Evolutionary conservation across 2,329 filamentous ascomycete genomes (phyloP), one percentile per base, ranked within the genome.

Genomic region (Metarhizium humberi): DNA sequence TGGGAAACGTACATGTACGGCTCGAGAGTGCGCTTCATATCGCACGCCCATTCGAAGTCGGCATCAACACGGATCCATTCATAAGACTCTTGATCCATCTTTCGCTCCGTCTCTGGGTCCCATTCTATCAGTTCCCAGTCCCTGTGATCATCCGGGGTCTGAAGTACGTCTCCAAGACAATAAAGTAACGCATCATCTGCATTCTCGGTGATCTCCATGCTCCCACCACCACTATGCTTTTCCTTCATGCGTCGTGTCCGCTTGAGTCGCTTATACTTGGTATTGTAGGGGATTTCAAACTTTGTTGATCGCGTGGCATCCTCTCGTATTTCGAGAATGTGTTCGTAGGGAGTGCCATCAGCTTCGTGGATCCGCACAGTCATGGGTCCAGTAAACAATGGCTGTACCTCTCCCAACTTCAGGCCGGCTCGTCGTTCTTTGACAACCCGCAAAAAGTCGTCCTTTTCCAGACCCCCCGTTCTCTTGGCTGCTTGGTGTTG

Each of bases 31-130:
- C 80, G 77, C 58, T 87, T 85, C 70, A 95, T 88, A 61, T 86
- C 86, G 71, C 88, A 94, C 56, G 96, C 86, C 94, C 94, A 99
- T 69, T 99, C 94, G 62, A 97, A 97, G 71, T 99, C 95, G 16
- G 92, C 92, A 69, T 99, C 94, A 73, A 97, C 88, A 20, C 94
- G 87, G 62, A 99, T 95, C 94, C 95, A 99, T 69, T 99, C 94
- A 65, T 96, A 99, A 0, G 90, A 95, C 67, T 99, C 94, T 60
- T 91, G 85, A 55, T 94, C 90, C 92, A 99, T 97, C 64, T 85
- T 85, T 40, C 87, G 81, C 70, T 97, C 92, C 16, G 92, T 90
- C 55, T 95, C 90, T 57, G 87, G 82, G 50, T 88, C 86, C 92
- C 92, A 99, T 60, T 97, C 92, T 6, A 84, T 82, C 6, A 99